phyloP scores from a whole-genome alignment of 805 yeast species.

The Hanseniaspora taiwanica region DNA sequence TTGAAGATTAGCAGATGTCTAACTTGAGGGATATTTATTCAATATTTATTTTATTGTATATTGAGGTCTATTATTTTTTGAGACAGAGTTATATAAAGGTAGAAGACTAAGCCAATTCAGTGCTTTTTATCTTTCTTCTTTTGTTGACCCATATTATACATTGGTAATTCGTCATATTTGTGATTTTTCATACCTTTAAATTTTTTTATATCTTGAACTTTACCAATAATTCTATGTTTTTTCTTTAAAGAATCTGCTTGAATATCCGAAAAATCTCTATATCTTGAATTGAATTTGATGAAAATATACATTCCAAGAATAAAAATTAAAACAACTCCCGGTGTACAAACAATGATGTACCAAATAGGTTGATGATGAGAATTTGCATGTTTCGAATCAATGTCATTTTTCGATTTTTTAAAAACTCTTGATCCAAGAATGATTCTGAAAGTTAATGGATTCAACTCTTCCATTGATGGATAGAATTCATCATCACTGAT shows the following conservation, averaged over 20 bases:
- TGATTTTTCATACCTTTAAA: conserved; percentile 24
- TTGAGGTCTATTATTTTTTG: no score
- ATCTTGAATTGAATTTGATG: conserved; percentile 39
- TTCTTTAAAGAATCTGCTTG: conserved; percentile 24
- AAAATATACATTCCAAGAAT: conserved; percentile 54
- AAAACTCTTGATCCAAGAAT: conserved; percentile 29
- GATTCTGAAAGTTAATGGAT: conserved; percentile 38
- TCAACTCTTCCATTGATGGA: conserved; percentile 23
- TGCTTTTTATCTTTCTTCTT: background rate
- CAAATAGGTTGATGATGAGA: conserved; percentile 34
- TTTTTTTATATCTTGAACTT: conserved; percentile 22
- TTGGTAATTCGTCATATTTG: conserved; percentile 30
- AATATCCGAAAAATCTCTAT: conserved; percentile 38
- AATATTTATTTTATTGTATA: no score
- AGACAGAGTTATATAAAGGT: no score
- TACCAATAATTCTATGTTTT: conserved; percentile 29
- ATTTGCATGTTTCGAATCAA: conserved; percentile 32
- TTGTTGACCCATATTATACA: conserved; percentile 18
- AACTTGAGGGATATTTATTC: no score
- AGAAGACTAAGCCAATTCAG: background rate
- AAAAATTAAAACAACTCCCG: conserved; percentile 48
- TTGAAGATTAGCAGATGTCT: no score
- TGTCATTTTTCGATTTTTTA: conserved; percentile 30
- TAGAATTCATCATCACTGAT: conserved; percentile 55
- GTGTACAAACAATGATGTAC: conserved; percentile 54